Conservation (phyloP, 257 asterid genomes). For the Lycium barbarum region DNA sequence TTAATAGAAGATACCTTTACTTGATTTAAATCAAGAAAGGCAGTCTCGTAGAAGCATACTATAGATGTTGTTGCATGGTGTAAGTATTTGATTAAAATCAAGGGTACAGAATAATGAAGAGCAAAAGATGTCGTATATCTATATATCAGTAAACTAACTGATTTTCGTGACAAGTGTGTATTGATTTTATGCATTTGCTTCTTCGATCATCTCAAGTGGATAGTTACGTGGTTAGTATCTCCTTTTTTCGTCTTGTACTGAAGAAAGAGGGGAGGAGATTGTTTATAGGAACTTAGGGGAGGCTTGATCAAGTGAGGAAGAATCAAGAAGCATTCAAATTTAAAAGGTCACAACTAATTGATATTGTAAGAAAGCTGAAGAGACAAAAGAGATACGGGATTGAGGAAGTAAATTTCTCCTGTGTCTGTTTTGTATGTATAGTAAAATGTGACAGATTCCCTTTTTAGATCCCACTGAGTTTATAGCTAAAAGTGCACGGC, state of each 20-base stretch:
- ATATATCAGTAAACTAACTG: neutral
- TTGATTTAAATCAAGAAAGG: neutral
- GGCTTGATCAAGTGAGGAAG: neutral
- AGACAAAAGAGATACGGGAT: neutral
- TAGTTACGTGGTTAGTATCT: neutral
- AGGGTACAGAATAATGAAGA: neutral
- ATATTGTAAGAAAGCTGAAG: constrained; percentile 8
- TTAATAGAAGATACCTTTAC: constrained; percentile 1
- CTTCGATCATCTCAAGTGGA: neutral
- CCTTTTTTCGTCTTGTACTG: neutral
- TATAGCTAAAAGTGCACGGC: neutral
- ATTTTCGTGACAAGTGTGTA: neutral
- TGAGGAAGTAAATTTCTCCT: constrained; percentile 17
- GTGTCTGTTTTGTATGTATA: neutral
- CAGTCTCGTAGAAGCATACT: neutral
- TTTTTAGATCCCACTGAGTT: neutral
- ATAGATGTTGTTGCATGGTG: neutral
- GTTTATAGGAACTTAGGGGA: neutral
- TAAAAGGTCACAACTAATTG: neutral
- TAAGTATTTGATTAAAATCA: neutral
- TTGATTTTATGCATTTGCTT: constrained; percentile 10
- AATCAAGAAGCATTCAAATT: constrained; percentile 10
- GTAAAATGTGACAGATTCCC: neutral
- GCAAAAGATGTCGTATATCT: neutral
- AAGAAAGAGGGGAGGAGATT: neutral